Evolutionary conservation across 139 green algal species (phyloP).

Genomic region (Micromonas pusilla): DNA sequence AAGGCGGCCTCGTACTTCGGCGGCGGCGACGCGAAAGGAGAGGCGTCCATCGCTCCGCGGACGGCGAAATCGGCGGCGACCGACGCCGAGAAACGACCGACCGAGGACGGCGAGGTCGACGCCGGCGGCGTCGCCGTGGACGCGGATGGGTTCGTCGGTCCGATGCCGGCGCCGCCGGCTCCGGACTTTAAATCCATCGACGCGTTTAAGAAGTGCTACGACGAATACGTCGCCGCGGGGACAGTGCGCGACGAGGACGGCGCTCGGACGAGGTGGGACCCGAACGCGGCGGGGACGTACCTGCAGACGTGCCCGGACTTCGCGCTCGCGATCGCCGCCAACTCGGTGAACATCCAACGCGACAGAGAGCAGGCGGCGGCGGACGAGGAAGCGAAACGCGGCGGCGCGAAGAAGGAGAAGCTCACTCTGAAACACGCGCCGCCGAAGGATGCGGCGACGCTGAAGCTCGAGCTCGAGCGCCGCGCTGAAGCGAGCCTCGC

Average conservation of each 20-base stretch:
- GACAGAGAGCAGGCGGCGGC: neutral
- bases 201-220: neutral
- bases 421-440: neutral
- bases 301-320: neutral
- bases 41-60: neutral
- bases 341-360: neutral
- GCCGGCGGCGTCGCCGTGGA: neutral
- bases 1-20: neutral
- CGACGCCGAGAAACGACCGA: neutral
- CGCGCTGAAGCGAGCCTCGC: neutral
- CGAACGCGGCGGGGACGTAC: neutral
- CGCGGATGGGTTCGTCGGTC: neutral
- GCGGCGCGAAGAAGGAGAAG: neutral
- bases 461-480: neutral
- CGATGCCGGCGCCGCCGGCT: neutral
- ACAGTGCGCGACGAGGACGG: neutral
- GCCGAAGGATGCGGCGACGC: neutral
- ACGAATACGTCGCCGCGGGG: slow-evolving; percentile 3
- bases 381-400: neutral
- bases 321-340: neutral
- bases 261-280: neutral
- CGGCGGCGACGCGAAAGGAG: neutral
- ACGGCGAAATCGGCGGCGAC: neutral
- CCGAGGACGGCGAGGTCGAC: neutral
- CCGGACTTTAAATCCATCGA: neutral